A percentile compares a stretch with the other conserved stretches of the same genome.
Conservation (phyloP, 1,139 yeast species). For the Zygoascus sp. region DNA sequence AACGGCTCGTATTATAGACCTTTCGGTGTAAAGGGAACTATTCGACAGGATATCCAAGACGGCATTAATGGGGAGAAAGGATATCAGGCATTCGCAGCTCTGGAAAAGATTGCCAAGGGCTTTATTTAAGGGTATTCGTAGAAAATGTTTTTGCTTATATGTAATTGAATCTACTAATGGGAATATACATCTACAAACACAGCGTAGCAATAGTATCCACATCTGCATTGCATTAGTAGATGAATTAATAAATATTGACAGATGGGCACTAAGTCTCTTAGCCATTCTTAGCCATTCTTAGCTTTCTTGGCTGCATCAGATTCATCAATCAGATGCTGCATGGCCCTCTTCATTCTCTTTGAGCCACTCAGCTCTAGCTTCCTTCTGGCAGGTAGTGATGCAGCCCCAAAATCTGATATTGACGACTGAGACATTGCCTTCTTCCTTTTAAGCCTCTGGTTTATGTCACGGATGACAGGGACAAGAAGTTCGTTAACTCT, state of each 20-base stretch:
- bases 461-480: slow-evolving; percentile 82
- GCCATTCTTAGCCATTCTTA: background rate
- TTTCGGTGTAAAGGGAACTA: slow-evolving; percentile 1
- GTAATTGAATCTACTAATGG: too few relatives aligned
- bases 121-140: background rate
- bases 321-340: slow-evolving; percentile 21
- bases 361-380: slow-evolving; percentile 23
- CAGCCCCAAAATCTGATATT: slow-evolving; percentile 31
- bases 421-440: slow-evolving; percentile 21
- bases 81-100: background rate
- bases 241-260: background rate
- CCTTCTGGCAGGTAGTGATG: slow-evolving; percentile 30
- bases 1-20: slow-evolving; percentile 4
- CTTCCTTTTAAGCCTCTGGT: slow-evolving; percentile 34
- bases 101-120: background rate
- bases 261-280: too few relatives aligned
- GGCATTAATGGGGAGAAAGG: background rate
- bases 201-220: too few relatives aligned
- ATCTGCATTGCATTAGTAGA: background rate
- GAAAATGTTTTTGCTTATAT: too few relatives aligned
- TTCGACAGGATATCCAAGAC: background rate
- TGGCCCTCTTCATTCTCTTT: slow-evolving; percentile 28
- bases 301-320: slow-evolving; percentile 15
- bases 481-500: slow-evolving; percentile 78
- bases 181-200: too few relatives aligned